phyloP scores from a whole-genome alignment of 2,329 filamentous ascomycete genomes.

The Botrytis porri region DNA sequence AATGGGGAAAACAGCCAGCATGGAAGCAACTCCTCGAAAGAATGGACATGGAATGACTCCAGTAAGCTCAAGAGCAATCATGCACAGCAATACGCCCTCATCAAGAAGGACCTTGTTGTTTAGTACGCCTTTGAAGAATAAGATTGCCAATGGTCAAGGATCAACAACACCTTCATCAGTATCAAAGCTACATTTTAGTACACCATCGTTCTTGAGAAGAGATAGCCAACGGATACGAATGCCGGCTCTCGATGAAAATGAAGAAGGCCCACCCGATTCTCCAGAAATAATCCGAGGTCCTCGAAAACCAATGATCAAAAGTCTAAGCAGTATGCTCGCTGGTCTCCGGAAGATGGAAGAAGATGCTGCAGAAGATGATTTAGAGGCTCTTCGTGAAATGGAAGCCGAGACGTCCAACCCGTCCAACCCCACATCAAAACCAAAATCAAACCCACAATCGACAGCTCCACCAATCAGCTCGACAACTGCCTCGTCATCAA shows the following conservation, averaged over 20 bases:
- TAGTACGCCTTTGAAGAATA: slow-evolving; percentile 59
- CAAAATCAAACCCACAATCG: slow-evolving; percentile 25
- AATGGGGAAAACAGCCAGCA: slow-evolving; percentile 26
- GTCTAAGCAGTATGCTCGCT: slow-evolving; percentile 71
- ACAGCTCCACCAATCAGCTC: slow-evolving; percentile 27
- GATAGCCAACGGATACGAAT: slow-evolving; percentile 45
- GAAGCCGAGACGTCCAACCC: slow-evolving; percentile 48
- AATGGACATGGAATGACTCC: background rate
- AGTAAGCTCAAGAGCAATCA: slow-evolving; percentile 17
- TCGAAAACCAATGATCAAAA: slow-evolving; percentile 61
- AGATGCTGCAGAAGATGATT: slow-evolving; percentile 66
- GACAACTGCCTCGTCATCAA: background rate
- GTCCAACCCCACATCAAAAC: slow-evolving; percentile 3
- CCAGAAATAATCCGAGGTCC: slow-evolving; percentile 50
- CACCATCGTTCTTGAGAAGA: slow-evolving; percentile 67
- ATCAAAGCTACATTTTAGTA: slow-evolving; percentile 60
- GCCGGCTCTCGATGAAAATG: slow-evolving; percentile 55
- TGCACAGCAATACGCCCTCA: slow-evolving; percentile 44
- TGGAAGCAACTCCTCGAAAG: slow-evolving; percentile 42
- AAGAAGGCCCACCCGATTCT: slow-evolving; percentile 47
- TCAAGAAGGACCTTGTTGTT: slow-evolving; percentile 62
- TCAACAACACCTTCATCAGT: slow-evolving; percentile 49
- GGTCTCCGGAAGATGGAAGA: slow-evolving; percentile 68
- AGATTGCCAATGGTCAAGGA: slow-evolving; percentile 41
- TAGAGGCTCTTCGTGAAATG: slow-evolving; percentile 70